Conservation (phyloP, 441 rosid genomes). For the Populus hybrid region DNA sequence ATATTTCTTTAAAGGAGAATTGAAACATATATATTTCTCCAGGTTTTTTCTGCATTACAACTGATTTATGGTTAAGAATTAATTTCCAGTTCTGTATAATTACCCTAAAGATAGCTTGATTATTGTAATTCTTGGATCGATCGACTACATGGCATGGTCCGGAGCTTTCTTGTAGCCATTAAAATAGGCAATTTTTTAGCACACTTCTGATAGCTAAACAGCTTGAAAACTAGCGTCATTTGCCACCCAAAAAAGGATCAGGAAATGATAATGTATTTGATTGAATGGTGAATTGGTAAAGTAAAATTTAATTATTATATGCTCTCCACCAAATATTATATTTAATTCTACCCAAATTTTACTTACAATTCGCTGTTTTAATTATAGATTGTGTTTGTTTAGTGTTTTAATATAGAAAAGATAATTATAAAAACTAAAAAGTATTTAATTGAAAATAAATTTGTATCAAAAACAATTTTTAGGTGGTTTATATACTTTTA, state of each 20-base stretch:
- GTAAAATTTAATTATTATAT: too few species aligned
- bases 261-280: too few species aligned
- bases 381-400: background rate
- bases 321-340: background rate
- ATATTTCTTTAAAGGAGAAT: background rate
- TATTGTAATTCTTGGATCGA: background rate
- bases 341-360: background rate
- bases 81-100: background rate
- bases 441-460: too few species aligned
- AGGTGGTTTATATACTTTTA: background rate
- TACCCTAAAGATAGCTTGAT: conserved; percentile 4
- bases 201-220: background rate
- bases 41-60: background rate
- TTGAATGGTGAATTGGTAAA: background rate
- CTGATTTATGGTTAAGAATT: conserved; percentile 9
- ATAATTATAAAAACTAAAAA: too few species aligned
- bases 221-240: background rate
- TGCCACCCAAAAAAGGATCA: background rate
- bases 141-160: background rate
- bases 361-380: too few species aligned
- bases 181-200: background rate
- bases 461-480: background rate
- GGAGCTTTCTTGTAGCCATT: background rate
- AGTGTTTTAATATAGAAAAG: too few species aligned
- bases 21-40: background rate